Evolutionary conservation across 2,329 filamentous ascomycete species (phyloP).

Genomic region (Alternaria arbusti): DNA sequence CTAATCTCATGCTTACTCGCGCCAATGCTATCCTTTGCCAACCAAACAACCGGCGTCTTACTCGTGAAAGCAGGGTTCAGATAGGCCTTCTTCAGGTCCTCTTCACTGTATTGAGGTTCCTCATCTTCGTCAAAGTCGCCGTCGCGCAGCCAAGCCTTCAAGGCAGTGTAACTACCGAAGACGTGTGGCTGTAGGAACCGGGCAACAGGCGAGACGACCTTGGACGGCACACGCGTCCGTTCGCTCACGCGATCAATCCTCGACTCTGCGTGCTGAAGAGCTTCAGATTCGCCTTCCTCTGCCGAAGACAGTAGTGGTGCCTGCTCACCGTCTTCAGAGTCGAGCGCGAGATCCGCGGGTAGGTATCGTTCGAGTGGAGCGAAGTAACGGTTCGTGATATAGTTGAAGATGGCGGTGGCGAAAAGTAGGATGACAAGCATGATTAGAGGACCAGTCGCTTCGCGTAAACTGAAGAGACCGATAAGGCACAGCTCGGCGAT

Average conservation of each 20-base stretch:
- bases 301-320: constrained; percentile 39
- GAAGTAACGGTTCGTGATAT: constrained; percentile 43
- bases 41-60: constrained; percentile 42
- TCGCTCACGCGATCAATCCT: constrained; percentile 36
- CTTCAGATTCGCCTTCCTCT: constrained; percentile 39
- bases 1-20: constrained; percentile 40
- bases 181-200: constrained; percentile 46
- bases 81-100: constrained; percentile 44
- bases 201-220: constrained; percentile 38
- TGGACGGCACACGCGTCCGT: constrained; percentile 29
- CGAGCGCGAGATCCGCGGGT: constrained; percentile 39
- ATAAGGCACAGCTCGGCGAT: constrained; percentile 82
- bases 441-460: constrained; percentile 43
- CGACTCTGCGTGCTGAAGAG: constrained; percentile 22
- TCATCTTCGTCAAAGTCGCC: constrained; percentile 41
- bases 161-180: constrained; percentile 42
- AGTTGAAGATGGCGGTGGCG: constrained; percentile 41
- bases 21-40: constrained; percentile 41
- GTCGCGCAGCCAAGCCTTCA: constrained; percentile 43
- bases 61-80: constrained; percentile 44
- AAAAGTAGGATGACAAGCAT: constrained; percentile 42
- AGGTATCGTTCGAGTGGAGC: constrained; percentile 44
- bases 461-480: constrained; percentile 70
- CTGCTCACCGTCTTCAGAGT: constrained; percentile 34
- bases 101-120: constrained; percentile 41